A percentile compares a stretch with the other conserved stretches of the same genome.
phyloP scores from a whole-genome alignment of 73 alveolate species.

The Tetrahymena borealis region DNA sequence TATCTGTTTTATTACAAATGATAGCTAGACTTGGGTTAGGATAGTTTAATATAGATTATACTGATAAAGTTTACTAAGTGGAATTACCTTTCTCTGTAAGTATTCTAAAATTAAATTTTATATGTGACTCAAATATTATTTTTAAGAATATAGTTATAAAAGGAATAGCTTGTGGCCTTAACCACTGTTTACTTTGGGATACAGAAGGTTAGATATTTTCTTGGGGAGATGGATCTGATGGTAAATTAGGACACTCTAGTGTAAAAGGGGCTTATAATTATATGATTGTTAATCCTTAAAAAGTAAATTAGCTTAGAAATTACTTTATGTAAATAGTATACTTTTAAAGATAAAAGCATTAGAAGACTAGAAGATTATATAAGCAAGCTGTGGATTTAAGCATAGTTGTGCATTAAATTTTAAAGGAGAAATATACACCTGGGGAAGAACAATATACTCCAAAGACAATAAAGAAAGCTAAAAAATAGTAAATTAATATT shows the following conservation, averaged over 20 bases:
- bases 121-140: background rate
- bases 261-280: background rate
- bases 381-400: background rate
- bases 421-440: background rate
- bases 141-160: background rate
- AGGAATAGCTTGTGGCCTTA: background rate
- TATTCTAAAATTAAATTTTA: background rate
- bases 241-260: background rate
- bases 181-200: background rate
- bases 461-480: background rate
- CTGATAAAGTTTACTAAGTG: background rate
- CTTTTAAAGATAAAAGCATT: background rate
- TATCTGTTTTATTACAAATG: no score
- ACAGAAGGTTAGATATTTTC: background rate
- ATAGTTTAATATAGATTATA: background rate
- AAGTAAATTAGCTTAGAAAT: background rate
- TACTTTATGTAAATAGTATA: background rate
- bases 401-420: background rate
- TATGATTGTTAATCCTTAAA: background rate
- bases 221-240: background rate
- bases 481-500: background rate
- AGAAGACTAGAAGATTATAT: background rate
- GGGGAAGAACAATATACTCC: background rate
- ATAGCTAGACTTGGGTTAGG: background rate
- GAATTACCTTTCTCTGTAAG: background rate